Evolutionary conservation across 495 filamentous ascomycete species (phyloP).

Genomic region (Elasticomyces elasticus): DNA sequence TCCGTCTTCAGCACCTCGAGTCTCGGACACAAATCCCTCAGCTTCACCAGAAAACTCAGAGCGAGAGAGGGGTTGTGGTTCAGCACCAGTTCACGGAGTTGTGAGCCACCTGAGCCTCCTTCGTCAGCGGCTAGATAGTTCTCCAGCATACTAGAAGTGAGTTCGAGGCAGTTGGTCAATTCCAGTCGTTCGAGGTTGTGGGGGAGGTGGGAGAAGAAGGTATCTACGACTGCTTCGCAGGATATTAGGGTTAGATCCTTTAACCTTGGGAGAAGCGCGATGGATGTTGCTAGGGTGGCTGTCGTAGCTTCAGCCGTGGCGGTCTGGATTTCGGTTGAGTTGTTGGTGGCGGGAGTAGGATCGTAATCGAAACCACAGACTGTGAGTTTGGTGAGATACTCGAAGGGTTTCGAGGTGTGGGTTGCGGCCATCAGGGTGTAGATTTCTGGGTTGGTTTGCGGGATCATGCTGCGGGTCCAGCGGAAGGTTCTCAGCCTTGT

Average conservation of each 20-base stretch:
- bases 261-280: constrained; percentile 51
- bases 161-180: constrained; percentile 62
- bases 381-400: constrained; percentile 32
- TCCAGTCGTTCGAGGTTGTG: constrained; percentile 52
- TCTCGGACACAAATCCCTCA: constrained; percentile 53
- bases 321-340: background rate
- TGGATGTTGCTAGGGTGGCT: constrained; percentile 36
- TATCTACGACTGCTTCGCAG: constrained; percentile 51
- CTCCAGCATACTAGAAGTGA: constrained; percentile 49
- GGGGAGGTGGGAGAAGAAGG: constrained; percentile 53
- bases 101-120: constrained; percentile 49
- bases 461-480: constrained; percentile 44
- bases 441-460: constrained; percentile 41
- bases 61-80: constrained; percentile 69
- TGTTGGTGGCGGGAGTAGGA: constrained; percentile 9
- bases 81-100: constrained; percentile 54
- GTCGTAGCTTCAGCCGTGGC: background rate
- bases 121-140: constrained; percentile 53
- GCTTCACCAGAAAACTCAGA: constrained; percentile 53
- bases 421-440: constrained; percentile 41
- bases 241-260: constrained; percentile 56
- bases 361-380: constrained; percentile 12
- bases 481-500: constrained; percentile 57
- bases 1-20: constrained; percentile 65
- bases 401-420: constrained; percentile 53